Conservation (phyloP, 495 filamentous ascomycete species). For the Xylaria flabelliformis region DNA sequence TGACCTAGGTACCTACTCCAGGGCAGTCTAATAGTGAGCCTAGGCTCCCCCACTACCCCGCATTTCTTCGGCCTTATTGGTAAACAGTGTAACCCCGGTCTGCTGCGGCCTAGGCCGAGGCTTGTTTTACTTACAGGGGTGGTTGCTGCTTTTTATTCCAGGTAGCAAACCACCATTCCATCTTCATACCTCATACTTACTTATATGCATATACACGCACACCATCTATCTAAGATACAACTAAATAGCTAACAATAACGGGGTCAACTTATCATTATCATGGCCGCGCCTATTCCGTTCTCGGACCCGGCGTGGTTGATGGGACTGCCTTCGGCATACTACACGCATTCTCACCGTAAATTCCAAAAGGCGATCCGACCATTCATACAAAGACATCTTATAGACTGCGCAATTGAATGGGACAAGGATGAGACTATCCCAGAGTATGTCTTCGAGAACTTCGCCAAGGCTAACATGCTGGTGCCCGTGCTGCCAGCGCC, state of each 20-base stretch:
- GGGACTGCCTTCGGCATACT: conserved; percentile 74
- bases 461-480: conserved; percentile 68
- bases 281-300: conserved; percentile 60
- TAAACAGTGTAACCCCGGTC: not conserved
- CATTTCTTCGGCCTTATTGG: not conserved
- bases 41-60: not conserved
- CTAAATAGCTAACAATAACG: not conserved
- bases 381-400: conserved; percentile 66
- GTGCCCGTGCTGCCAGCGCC: conserved; percentile 70
- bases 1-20: too few relatives aligned
- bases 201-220: not conserved
- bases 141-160: not conserved
- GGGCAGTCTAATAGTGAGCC: not conserved
- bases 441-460: conserved; percentile 64
- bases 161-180: not conserved
- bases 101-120: conserved; percentile 1
- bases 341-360: conserved; percentile 61
- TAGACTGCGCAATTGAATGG: conserved; percentile 68
- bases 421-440: conserved; percentile 67
- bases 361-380: conserved; percentile 73
- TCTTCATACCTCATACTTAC: not conserved
- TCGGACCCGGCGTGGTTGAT: conserved; percentile 74
- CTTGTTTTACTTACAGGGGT: conserved; percentile 5
- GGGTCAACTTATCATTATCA: not conserved
- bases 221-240: not conserved